Evolutionary conservation across 805 yeast genomes (phyloP), one percentile per base, ranked within the genome.

Genomic region (Candida pini): DNA sequence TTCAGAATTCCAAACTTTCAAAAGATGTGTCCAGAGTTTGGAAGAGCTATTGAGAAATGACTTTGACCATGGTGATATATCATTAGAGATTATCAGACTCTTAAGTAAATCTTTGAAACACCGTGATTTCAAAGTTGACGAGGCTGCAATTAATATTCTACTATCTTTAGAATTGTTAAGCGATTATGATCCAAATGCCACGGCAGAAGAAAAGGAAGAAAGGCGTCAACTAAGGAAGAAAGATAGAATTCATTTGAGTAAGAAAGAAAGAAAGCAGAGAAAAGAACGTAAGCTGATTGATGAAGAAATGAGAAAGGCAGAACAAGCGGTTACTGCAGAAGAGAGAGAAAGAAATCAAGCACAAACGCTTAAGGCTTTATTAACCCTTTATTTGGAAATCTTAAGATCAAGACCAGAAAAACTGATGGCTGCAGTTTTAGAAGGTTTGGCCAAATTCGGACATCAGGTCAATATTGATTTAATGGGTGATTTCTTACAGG

Each of bases 401-500:
- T 66, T 92, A 43, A 81, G 73, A 54, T 71, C 70, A 13, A 69
- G 76, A 29, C 73, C 78, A 14, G 72, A 76, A 25, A 71, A 73
- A 14, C 64, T 92, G 34, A 78, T 87, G 68, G 96, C 94, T 6
- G 71, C 90, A 0, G 94, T 90, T 0, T 66, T 92, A 35, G 97
- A 92, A 62, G 97, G 97, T 3, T 63, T 92, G 37, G 84, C 97
- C 1, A 76, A 77, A 52, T 88, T 81, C 54, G 96, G 97, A 2
- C 92, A 82, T 50, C 79, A 89, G 78, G 88, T 94, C 17, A 92
- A 92, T 54, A 77, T 90, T 38, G 97, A 92, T 45, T 66, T 92
- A 29, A 71, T 92, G 47, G 97, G 97, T 18, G 98, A 92, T 56
- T 78, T 92, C 60, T 66, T 92, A 33, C 94, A 82, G 54, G 96